Evolutionary conservation across 129 eudicot species (phyloP), one percentile per base, ranked within the genome.

Genomic region (Glebionis coronaria): DNA sequence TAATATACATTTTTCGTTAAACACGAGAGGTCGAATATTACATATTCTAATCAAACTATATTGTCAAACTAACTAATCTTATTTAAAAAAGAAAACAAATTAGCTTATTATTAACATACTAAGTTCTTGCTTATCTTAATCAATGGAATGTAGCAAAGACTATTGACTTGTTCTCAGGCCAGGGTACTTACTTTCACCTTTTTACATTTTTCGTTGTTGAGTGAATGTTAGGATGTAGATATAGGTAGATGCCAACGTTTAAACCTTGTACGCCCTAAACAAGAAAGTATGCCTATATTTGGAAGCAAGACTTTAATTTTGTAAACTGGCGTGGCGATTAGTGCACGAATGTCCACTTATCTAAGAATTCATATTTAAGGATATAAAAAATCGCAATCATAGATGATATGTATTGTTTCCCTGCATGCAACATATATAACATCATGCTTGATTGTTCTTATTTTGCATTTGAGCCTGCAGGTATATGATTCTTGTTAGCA

Each of bases 241-340:
- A 45, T 38, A 47, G 56, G 44, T 50, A 50, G 50, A 65, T 67
- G 61, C 71, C 66, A 57, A 44, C 12, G 25, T 57, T 70, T 25
- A 7, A 23, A 70, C 73, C 54, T 70, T 70, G 74, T 70, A 20
- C 46, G 46, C 45, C 11, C 21, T 70, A 44, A 56, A 70, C 74
- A 70, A 55, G 57, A 70, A 56, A 70, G 14, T 14, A 56, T 70
- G 28, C 66, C 57, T 13, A 56, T 56, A 7, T 69, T 56, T 69
- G 72, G 72, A 68, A 31, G 46, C 19, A 31, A 11, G 64, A 69
- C 73, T 55, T 69, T 5, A 21, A 21, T 54, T 69, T 56, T 42
- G 35, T 55, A 40, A 13, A 50, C 12, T 0, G 27, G 27, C 50
- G 9, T 9, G 29, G 19, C 18, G 1, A 6, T 6, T 42, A 27